Evolutionary conservation across 2,329 filamentous ascomycete species (phyloP).

Genomic region (Neurospora sp.): DNA sequence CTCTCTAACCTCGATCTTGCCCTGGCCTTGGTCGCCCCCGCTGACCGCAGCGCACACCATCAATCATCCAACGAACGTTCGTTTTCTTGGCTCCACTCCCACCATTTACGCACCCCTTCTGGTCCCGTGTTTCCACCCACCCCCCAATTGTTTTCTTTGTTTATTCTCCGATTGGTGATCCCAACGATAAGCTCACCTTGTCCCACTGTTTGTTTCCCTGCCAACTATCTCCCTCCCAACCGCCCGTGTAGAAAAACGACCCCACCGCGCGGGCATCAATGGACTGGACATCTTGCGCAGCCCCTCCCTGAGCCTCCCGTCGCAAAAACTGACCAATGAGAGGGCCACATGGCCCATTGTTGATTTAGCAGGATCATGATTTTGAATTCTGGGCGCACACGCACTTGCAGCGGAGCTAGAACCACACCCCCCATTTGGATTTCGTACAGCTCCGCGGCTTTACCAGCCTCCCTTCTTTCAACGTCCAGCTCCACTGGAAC

Average conservation of each 20-base stretch:
- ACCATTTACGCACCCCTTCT: background rate
- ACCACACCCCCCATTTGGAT: background rate
- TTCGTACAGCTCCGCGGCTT: background rate
- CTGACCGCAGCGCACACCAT: background rate
- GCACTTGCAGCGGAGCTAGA: background rate
- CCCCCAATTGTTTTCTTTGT: background rate
- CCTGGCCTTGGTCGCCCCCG: background rate
- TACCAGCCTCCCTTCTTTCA: background rate
- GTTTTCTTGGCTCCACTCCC: background rate
- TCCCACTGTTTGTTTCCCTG: background rate
- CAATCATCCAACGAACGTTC: background rate
- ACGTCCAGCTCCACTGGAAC: background rate
- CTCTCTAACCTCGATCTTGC: background rate
- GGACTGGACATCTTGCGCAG: background rate
- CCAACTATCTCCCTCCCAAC: background rate
- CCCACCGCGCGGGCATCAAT: background rate
- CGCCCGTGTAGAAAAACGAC: background rate
- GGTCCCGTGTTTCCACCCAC: background rate
- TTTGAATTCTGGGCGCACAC: background rate
- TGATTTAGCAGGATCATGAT: background rate
- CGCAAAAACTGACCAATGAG: background rate
- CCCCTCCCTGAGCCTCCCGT: background rate
- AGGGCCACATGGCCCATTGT: background rate
- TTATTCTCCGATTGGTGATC: background rate
- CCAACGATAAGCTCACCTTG: background rate